These are phyloP conservation scores for Gossypium herbaceum DNA, from an alignment of 345 rosid species.

Conservation along the genomic window DNA sequence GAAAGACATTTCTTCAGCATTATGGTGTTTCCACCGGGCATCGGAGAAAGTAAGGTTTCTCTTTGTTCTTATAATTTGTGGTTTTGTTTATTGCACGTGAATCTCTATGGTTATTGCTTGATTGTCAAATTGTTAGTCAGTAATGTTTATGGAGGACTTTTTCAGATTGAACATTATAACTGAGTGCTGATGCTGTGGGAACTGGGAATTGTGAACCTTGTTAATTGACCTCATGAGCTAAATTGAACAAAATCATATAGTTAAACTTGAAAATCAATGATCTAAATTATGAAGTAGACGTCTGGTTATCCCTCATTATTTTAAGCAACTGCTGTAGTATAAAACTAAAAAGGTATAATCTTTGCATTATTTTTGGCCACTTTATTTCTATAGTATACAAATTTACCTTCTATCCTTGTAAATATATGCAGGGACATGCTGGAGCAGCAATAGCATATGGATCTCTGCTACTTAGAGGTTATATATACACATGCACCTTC, in stretches of 20 bases:
- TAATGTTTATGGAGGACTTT: neutral
- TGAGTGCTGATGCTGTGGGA: neutral
- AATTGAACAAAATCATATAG: neutral
- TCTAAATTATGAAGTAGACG: neutral
- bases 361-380: neutral
- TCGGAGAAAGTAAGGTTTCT: slow-evolving; percentile 60
- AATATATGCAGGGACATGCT: slow-evolving; percentile 66
- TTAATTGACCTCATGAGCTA: neutral
- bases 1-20: slow-evolving; percentile 84
- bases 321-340: neutral
- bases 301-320: neutral
- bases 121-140: neutral
- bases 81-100: neutral
- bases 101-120: slow-evolving; percentile 3
- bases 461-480: slow-evolving; percentile 85
- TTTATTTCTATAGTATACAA: neutral
- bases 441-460: slow-evolving; percentile 94
- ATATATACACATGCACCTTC: slow-evolving; percentile 14
- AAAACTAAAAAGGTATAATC: neutral
- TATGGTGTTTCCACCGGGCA: slow-evolving; percentile 93
- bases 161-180: neutral
- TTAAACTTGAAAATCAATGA: neutral
- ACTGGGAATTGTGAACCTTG: neutral
- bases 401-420: slow-evolving; percentile 12
- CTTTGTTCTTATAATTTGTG: slow-evolving; percentile 8